Evolutionary conservation across 345 rosid genomes (phyloP), one percentile per base, ranked within the genome.

Genomic region (Rubroshorea leprosula): DNA sequence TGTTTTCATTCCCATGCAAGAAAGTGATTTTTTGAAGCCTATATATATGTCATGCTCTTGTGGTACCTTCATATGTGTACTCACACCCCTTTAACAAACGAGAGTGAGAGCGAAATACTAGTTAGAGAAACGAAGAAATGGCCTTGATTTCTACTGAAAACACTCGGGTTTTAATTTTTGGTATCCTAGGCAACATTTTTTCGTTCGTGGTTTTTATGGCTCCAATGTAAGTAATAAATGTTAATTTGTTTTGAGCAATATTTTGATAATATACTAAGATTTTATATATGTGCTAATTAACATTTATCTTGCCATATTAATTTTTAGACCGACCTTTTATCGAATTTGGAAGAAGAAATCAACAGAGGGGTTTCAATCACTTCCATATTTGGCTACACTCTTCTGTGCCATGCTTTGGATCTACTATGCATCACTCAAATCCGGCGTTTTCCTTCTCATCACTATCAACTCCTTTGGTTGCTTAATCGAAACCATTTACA

Each of bases 331-430:
- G 1, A 86, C 93, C 24, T 86, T 83, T 65, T 46, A 62, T 49
- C 65, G 89, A 68, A 68, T 86, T 21, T 77, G 61, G 22, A 80
- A 54, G 70, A 80, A 71, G 75, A 83, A 79, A 70, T 74, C 85
- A 21, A 80, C 83, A 0, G 89, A 86, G 71, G 82, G 93, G 48
- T 86, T 83, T 35, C 76, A 83, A 1, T 83, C 83, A 12, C 10
- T 86, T 23, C 93, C 93, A 1, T 86, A 86, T 18, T 69, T 80
- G 18, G 78, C 67, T 18, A 77, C 78, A 10, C 68, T 75, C 12
- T 60, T 78, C 45, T 79, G 89, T 55, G 72, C 83, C 4, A 74
- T 72, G 76, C 73, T 83, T 13, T 86, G 93, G 93, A 58, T 83
- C 17, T 83, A 78, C 77, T 86, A 83, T n/a, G 82, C 85, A 0